phyloP scores from a whole-genome alignment of 2,329 filamentous ascomycete genomes.

The Colletotrichum sublineola region DNA sequence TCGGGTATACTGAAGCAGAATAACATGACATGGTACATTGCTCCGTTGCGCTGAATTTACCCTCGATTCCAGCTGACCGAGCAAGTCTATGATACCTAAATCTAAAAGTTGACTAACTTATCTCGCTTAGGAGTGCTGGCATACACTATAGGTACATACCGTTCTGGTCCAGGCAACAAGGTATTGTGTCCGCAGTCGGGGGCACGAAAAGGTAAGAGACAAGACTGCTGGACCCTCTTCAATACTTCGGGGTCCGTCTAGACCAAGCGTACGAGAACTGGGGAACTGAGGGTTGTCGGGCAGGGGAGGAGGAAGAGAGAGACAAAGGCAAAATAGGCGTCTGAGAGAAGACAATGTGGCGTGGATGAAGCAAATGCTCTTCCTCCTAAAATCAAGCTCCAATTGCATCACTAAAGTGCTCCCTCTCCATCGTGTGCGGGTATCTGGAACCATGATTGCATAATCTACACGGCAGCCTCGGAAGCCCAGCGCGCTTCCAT shows the following conservation, averaged over 20 bases:
- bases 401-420: not conserved
- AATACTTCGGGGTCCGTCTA: not conserved
- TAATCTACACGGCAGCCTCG: not conserved
- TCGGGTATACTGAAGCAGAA: not conserved
- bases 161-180: not conserved
- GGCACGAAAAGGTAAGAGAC: not conserved
- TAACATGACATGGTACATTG: not conserved
- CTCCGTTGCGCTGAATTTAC: not conserved
- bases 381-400: not conserved
- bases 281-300: not conserved
- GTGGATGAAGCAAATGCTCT: not conserved
- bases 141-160: not conserved
- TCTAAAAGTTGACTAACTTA: no score
- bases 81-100: not conserved
- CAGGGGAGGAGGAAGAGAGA: not conserved
- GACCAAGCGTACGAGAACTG: not conserved
- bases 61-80: not conserved
- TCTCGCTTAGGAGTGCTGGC: not conserved
- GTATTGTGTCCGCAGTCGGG: not conserved
- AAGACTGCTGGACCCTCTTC: not conserved
- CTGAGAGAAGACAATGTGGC: not conserved
- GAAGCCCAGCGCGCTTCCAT: not conserved
- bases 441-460: not conserved
- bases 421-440: not conserved
- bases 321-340: not conserved